Evolutionary conservation across 2,329 filamentous ascomycete genomes (phyloP).

Genomic region (Monascus ruber): DNA sequence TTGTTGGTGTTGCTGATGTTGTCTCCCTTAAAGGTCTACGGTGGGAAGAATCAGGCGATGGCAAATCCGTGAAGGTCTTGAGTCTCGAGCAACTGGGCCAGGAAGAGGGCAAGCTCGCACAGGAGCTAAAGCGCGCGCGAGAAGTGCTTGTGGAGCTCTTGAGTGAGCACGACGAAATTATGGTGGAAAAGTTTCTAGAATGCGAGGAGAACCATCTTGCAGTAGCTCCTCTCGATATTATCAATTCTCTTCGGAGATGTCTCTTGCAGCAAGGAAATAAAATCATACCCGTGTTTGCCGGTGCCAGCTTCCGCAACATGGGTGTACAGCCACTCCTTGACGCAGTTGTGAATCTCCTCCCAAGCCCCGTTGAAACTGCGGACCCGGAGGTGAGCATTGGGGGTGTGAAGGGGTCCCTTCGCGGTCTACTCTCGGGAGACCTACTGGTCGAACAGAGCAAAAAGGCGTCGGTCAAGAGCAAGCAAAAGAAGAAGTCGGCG

Average conservation of each 20-base stretch:
- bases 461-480: conserved; percentile 25
- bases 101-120: conserved; percentile 40
- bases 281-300: conserved; percentile 80
- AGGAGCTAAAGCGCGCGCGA: conserved; percentile 65
- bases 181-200: conserved; percentile 77
- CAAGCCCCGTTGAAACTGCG: conserved; percentile 67
- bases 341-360: conserved; percentile 76
- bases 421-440: conserved; percentile 37
- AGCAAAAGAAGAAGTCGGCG: conserved; percentile 32
- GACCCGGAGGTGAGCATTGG: conserved; percentile 66
- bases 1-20: conserved; percentile 76
- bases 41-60: conserved; percentile 59
- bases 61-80: conserved; percentile 48
- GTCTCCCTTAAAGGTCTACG: conserved; percentile 62
- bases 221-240: conserved; percentile 56
- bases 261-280: conserved; percentile 55
- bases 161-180: conserved; percentile 75
- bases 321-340: conserved; percentile 88
- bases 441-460: conserved; percentile 26
- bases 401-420: conserved; percentile 42
- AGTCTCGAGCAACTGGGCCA: conserved; percentile 42
- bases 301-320: conserved; percentile 86
- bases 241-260: conserved; percentile 60
- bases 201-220: conserved; percentile 59
- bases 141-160: conserved; percentile 69